These are phyloP conservation scores for Skeletonema menzelii DNA, from an alignment of 108 stramenopile species.

Conservation along the genomic window DNA sequence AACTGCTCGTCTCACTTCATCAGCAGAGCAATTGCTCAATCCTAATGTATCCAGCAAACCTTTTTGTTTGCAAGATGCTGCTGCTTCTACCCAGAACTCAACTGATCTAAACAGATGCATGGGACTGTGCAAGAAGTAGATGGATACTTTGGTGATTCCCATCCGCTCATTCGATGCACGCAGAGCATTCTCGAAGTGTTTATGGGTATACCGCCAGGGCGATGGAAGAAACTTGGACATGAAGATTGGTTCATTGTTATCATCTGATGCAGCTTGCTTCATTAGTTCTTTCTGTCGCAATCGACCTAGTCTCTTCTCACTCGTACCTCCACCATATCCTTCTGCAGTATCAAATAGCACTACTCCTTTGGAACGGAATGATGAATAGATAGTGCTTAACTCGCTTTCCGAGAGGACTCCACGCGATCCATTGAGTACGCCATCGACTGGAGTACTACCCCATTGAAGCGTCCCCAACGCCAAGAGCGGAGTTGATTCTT, in stretches of 20 bases:
- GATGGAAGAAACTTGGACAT: constrained; percentile 76
- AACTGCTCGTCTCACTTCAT: constrained; percentile 65
- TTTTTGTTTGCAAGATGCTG: constrained; percentile 57
- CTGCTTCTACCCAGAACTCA: constrained; percentile 64
- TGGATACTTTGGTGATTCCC: constrained; percentile 45
- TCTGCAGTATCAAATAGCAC: constrained; percentile 76
- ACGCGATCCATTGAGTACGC: constrained; percentile 55
- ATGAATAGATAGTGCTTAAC: constrained; percentile 28
- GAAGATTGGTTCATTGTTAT: constrained; percentile 27
- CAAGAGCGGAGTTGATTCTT: constrained; percentile 15
- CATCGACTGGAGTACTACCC: constrained; percentile 64
- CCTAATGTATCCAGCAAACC: constrained; percentile 70
- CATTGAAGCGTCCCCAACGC: constrained; percentile 62
- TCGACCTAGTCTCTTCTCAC: constrained; percentile 57
- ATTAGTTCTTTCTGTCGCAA: constrained; percentile 23
- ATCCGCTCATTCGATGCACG: constrained; percentile 57
- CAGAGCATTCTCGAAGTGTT: constrained; percentile 54
- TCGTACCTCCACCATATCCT: constrained; percentile 79
- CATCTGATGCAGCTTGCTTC: not conserved
- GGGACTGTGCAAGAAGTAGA: constrained; percentile 74
- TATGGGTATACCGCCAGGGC: constrained; percentile 63
- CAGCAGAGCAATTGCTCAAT: constrained; percentile 73
- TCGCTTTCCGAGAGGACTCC: constrained; percentile 39
- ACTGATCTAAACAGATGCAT: constrained; percentile 57
- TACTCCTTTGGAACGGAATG: constrained; percentile 40